These are phyloP conservation scores for Penicillium sclerotigenum DNA, from an alignment of 2,329 filamentous ascomycete species.

Conservation along the genomic window DNA sequence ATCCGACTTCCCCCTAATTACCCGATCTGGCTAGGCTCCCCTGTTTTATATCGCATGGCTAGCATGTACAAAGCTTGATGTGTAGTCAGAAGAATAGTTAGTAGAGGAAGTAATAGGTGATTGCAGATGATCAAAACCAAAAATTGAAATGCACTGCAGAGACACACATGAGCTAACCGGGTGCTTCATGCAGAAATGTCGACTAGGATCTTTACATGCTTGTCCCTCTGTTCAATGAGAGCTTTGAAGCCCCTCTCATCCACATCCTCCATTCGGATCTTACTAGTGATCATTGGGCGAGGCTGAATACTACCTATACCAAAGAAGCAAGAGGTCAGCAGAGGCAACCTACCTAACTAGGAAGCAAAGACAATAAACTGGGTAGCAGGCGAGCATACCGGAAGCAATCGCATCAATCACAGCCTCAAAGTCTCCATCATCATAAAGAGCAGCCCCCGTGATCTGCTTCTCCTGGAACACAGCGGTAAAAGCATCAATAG, in stretches of 20 bases:
- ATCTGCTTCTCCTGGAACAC: slow-evolving; percentile 54
- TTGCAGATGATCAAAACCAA: neutral
- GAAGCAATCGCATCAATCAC: slow-evolving; percentile 53
- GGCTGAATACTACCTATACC: slow-evolving; percentile 51
- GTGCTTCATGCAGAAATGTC: slow-evolving; percentile 22
- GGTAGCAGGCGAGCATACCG: slow-evolving; percentile 17
- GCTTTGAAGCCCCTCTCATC: slow-evolving; percentile 58
- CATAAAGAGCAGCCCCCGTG: slow-evolving; percentile 48
- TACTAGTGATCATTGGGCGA: slow-evolving; percentile 59
- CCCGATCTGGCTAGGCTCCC: neutral
- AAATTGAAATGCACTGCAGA: neutral
- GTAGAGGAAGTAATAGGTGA: neutral
- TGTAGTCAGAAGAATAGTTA: neutral
- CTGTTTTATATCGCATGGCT: neutral
- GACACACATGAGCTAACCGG: neutral
- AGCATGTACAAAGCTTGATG: neutral
- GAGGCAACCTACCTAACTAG: neutral
- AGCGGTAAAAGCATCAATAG: slow-evolving; percentile 53
- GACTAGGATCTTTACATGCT: slow-evolving; percentile 62
- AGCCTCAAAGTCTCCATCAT: slow-evolving; percentile 55
- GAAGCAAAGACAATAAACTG: neutral
- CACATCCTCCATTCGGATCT: slow-evolving; percentile 55
- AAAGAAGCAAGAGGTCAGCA: slow-evolving; percentile 21
- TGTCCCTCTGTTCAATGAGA: slow-evolving; percentile 58
- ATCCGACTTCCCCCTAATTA: neutral